Percentiles rank a stretch among this genome's conserved stretches.
Conservation (phyloP, 2,329 filamentous ascomycete species). For the Talaromyces sp. region DNA sequence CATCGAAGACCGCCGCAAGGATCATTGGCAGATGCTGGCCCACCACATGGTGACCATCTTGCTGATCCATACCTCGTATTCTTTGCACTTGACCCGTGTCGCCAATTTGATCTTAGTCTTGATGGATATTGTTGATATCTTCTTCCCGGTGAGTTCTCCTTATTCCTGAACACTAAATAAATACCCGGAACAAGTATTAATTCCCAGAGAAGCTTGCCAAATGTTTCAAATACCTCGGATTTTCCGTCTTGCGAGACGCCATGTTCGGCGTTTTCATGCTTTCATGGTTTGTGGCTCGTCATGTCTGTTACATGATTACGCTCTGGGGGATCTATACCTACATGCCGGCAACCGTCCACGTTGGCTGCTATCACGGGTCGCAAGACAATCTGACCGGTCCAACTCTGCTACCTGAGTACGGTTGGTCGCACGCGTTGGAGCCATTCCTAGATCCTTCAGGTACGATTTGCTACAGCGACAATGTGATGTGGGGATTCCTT, state of each 20-base stretch:
- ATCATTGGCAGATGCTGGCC: slow-evolving; percentile 84
- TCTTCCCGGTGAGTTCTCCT: too few species aligned
- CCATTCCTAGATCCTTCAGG: slow-evolving; percentile 50
- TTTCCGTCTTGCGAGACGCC: slow-evolving; percentile 64
- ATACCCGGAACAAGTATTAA: slow-evolving; percentile 44
- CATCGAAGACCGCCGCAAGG: slow-evolving; percentile 83
- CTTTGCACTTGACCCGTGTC: slow-evolving; percentile 71
- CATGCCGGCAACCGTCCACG: too few species aligned
- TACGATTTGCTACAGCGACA: slow-evolving; percentile 65
- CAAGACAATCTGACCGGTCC: too few species aligned
- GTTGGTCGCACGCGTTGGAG: not conserved
- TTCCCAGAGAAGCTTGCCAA: slow-evolving; percentile 65
- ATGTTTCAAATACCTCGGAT: slow-evolving; percentile 76
- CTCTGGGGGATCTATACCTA: too few species aligned
- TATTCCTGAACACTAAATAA: too few species aligned
- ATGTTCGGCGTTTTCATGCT: slow-evolving; percentile 76
- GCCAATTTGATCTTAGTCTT: slow-evolving; percentile 75
- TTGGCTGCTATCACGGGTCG: too few species aligned
- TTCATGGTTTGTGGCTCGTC: slow-evolving; percentile 70
- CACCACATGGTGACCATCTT: slow-evolving; percentile 82
- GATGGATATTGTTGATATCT: slow-evolving; percentile 79
- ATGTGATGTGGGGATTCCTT: slow-evolving; percentile 66
- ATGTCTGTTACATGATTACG: slow-evolving; percentile 41
- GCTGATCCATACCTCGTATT: slow-evolving; percentile 71
- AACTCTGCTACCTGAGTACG: not conserved